A percentile compares a stretch with the other conserved stretches of the same genome.
Conservation (phyloP, 1,139 yeast genomes). For the Schwanniomyces etchellsii region DNA sequence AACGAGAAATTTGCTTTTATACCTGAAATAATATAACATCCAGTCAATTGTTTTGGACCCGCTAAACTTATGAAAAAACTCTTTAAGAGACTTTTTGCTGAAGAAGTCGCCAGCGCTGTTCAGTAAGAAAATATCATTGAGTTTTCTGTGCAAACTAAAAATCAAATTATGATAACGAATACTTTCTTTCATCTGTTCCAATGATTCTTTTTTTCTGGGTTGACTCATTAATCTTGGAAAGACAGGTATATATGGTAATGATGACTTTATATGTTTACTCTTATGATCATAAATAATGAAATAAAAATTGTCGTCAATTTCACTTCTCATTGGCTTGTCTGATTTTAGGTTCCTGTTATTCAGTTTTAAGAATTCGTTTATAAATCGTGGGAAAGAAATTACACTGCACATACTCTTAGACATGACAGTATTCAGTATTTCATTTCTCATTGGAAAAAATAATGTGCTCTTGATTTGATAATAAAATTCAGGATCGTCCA, state of each 20-base stretch:
- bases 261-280: conserved; percentile 25
- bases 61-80: conserved; percentile 40
- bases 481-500: conserved; percentile 22
- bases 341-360: conserved; percentile 2
- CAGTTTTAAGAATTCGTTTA: conserved; percentile 11
- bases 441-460: conserved; percentile 21
- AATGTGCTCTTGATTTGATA: conserved; percentile 11
- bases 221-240: conserved; percentile 8
- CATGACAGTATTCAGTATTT: conserved; percentile 12
- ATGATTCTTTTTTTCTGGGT: conserved; percentile 6
- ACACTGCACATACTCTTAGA: conserved; percentile 20
- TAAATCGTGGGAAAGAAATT: conserved; percentile 24
- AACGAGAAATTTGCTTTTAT: conserved; percentile 26
- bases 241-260: conserved; percentile 37
- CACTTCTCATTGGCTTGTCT: conserved; percentile 6
- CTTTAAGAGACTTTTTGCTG: conserved; percentile 16
- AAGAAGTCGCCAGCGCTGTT: conserved; percentile 21
- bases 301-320: conserved; percentile 32
- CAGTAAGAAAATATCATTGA: conserved; percentile 26
- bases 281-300: conserved; percentile 27
- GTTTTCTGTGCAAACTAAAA: conserved; percentile 36
- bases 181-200: conserved; percentile 5
- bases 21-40: conserved; percentile 38
- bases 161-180: conserved; percentile 6
- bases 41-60: conserved; percentile 35